Percentiles rank a stretch among this genome's conserved stretches.
Evolutionary conservation across 2,329 filamentous ascomycete genomes (phyloP).

Genomic region (Pezicula carpinea): DNA sequence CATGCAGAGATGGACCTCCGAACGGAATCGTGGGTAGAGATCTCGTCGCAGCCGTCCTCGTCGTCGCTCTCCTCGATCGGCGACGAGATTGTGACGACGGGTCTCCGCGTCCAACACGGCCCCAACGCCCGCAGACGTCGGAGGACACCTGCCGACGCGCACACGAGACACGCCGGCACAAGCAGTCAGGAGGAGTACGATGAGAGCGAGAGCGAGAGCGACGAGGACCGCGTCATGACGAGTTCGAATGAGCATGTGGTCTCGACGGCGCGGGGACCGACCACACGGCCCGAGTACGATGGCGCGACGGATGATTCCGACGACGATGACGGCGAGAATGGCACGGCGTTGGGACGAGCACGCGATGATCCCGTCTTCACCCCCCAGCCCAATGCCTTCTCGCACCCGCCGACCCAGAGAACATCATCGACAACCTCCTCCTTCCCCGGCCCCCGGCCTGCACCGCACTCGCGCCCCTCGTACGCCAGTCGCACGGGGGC

Average conservation of each 20-base stretch:
- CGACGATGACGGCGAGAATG: slow-evolving; percentile 66
- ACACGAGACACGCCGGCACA: slow-evolving; percentile 37
- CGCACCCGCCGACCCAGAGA: slow-evolving; percentile 62
- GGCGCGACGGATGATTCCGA: slow-evolving; percentile 37
- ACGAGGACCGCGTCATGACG: slow-evolving; percentile 66
- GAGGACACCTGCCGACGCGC: slow-evolving; percentile 34
- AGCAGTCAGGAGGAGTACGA: slow-evolving; percentile 95
- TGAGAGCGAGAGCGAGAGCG: slow-evolving; percentile 86
- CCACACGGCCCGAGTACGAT: slow-evolving; percentile 29
- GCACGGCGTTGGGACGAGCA: slow-evolving; percentile 66
- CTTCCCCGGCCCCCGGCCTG: slow-evolving; percentile 31
- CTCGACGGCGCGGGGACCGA: slow-evolving; percentile 18
- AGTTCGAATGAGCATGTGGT: slow-evolving; percentile 53
- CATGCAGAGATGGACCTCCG: slow-evolving; percentile 14
- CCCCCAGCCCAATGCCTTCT: slow-evolving; percentile 89
- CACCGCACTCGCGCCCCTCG: slow-evolving; percentile 24
- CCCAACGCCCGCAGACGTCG: slow-evolving; percentile 57
- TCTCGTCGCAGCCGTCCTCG: slow-evolving; percentile 87
- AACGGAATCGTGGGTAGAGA: slow-evolving; percentile 92
- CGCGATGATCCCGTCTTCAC: slow-evolving; percentile 58
- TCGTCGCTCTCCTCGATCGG: slow-evolving; percentile 82
- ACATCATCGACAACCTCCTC: slow-evolving; percentile 34
- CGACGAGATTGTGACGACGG: slow-evolving; percentile 89
- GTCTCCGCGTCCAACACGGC: slow-evolving; percentile 68
- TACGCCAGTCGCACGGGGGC: slow-evolving; percentile 33